Percentiles rank a stretch among this genome's conserved stretches.
phyloP scores from a whole-genome alignment of 306 rosid genomes.

The Fagus sylvatica region DNA sequence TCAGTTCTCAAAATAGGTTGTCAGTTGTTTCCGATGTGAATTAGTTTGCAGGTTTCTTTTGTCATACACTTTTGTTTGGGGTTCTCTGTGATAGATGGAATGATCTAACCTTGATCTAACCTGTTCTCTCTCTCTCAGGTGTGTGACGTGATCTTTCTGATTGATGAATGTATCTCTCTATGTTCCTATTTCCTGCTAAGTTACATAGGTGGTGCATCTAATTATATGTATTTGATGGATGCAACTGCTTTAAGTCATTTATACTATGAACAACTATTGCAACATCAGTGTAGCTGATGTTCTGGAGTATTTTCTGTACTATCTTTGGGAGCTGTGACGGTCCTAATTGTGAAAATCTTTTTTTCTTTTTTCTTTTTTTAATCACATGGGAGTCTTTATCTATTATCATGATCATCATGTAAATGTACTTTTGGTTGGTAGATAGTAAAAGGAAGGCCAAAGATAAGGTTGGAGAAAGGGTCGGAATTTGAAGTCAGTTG shows the following conservation, averaged over 20 bases:
- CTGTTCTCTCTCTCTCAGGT: slow-evolving; percentile 28
- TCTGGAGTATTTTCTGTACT: slow-evolving; percentile 7
- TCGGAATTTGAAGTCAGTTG: too few relatives aligned
- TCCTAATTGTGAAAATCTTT: not conserved
- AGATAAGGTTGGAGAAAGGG: too few relatives aligned
- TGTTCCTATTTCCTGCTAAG: slow-evolving; percentile 2
- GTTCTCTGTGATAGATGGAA: slow-evolving; percentile 58
- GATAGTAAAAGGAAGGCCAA: too few relatives aligned
- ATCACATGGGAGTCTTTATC: not conserved
- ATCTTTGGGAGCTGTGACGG: not conserved
- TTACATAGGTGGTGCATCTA: slow-evolving; percentile 10
- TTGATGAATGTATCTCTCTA: slow-evolving; percentile 48
- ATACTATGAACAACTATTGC: slow-evolving; percentile 19
- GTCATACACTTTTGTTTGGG: slow-evolving; percentile 33
- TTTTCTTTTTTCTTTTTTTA: not conserved
- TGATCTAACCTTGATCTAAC: slow-evolving; percentile 79
- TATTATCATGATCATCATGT: not conserved
- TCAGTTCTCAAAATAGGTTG: slow-evolving; percentile 38
- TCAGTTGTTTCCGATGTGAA: slow-evolving; percentile 41
- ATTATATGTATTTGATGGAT: slow-evolving; percentile 8
- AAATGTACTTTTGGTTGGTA: too few relatives aligned
- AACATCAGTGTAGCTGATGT: slow-evolving; percentile 11
- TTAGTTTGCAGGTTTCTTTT: slow-evolving; percentile 45
- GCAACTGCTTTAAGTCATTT: not conserved
- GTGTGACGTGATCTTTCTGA: slow-evolving; percentile 51